Conservation (phyloP, 2,329 filamentous ascomycete genomes). For the Fusarium anthophilum region DNA sequence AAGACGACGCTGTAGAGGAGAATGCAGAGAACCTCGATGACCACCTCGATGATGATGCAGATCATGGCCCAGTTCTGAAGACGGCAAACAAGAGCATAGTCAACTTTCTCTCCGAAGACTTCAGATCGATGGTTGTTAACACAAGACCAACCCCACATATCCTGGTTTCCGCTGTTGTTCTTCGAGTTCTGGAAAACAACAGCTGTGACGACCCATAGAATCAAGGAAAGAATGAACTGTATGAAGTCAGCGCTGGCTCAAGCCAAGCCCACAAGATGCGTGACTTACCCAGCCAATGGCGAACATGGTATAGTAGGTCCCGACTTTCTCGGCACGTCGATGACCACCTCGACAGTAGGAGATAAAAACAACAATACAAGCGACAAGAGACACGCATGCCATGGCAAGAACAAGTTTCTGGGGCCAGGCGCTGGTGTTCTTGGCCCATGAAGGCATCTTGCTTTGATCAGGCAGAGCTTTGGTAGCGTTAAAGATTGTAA, state of each 20-base stretch:
- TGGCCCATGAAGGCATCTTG: constrained; percentile 85
- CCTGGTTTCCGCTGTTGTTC: constrained; percentile 75
- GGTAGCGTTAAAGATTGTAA: constrained; percentile 92
- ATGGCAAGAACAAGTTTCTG: constrained; percentile 85
- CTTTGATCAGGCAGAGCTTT: constrained; percentile 78
- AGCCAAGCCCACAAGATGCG: not conserved
- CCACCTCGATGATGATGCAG: constrained; percentile 96
- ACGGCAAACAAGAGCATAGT: constrained; percentile 91
- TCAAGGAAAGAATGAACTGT: constrained; percentile 84
- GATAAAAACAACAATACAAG: constrained; percentile 82
- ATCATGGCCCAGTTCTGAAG: constrained; percentile 94
- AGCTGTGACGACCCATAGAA: constrained; percentile 91
- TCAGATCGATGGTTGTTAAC: constrained; percentile 83
- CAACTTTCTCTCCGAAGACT: constrained; percentile 80
- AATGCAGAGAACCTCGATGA: constrained; percentile 91
- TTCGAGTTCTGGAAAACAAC: constrained; percentile 83
- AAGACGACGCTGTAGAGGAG: constrained; percentile 93
- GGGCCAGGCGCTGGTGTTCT: constrained; percentile 83
- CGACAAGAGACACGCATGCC: constrained; percentile 80
- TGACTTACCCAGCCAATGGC: constrained; percentile 76
- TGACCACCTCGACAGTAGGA: constrained; percentile 92
- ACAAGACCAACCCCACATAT: constrained; percentile 99
- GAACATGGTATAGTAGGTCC: constrained; percentile 95
- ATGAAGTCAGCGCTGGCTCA: constrained; percentile 1
- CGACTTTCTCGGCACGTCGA: constrained; percentile 87